Evolutionary conservation across 192 early-diverging fungal species (phyloP), one percentile per base, ranked within the genome.

Genomic region (Obelidium mucronatum): DNA sequence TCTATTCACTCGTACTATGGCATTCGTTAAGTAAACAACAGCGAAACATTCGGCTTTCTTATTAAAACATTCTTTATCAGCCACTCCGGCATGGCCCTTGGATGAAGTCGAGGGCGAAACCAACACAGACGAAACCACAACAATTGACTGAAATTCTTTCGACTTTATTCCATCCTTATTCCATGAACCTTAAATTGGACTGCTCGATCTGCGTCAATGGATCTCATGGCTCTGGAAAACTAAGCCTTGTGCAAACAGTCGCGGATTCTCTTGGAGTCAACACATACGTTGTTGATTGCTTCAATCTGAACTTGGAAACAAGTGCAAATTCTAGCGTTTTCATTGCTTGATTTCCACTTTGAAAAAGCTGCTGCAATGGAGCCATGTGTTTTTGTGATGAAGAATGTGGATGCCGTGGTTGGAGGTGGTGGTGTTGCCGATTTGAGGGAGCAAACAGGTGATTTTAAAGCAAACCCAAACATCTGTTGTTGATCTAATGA

Each of bases 311-410:
- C 4, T 88, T 91, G 13, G 96, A 97, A 34, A 91, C 92, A 0
- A 93, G 94, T 61, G 90, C 92, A 30, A 93, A 93, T 68, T 94
- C 93, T 0, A n/a, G 92, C 93, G 44, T 87, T 58, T n/a, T 33
- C 88, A 22, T 85, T 87, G 30, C 81, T 98, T 54, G 86, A 91
- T 6, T 80, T 90, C 19, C 91, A 92, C 73, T 92, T 93, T 76
- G 88, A 95, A 35, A 93, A 94, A 55, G 94, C 93, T 0, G 77
- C 82, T 17, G 88, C 86, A 0, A 93, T 90, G 65, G 87, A 91
- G 3, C 97, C 97, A 3, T 96, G 94, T 62, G 78, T 97, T n/a
- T 77, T 97, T 2, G 80, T 97, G n/a, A 63, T 98, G 24, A 81
- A 89, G 26, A 82, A 91, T 63, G 81, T 98, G 17, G 96, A 97